These are phyloP conservation scores for Serendipita sp. DNA, from an alignment of 768 basidiomycete species.

Conservation along the genomic window DNA sequence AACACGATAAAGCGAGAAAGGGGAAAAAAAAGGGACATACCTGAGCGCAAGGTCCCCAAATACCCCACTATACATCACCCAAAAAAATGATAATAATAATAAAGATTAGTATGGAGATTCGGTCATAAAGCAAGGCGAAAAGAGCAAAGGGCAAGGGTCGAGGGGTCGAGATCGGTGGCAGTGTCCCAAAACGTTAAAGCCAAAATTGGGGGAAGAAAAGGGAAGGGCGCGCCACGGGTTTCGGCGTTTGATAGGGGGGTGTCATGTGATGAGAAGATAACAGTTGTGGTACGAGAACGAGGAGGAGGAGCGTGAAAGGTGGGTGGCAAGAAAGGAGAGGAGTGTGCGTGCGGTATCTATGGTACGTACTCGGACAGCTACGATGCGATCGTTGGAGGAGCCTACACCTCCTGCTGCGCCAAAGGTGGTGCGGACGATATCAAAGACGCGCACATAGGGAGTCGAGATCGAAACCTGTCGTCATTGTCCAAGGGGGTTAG, in stretches of 20 bases:
- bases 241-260: no score
- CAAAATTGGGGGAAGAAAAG: background rate
- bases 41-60: background rate
- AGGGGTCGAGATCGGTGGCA: no score
- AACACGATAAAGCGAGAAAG: no score
- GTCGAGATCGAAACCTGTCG: conserved; percentile 41
- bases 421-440: conserved; percentile 34
- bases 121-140: background rate
- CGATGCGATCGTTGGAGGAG: background rate
- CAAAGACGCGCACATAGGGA: conserved; percentile 49
- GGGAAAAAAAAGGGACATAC: no score
- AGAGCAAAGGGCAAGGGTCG: background rate
- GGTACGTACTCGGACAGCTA: background rate
- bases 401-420: background rate
- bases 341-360: no score
- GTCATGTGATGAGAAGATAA: no score
- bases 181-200: no score
- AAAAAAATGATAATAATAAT: background rate
- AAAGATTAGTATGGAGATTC: background rate
- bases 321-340: no score
- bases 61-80: background rate
- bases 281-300: no score
- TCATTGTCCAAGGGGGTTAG: no score
- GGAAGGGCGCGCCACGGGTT: no score
- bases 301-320: no score